Evolutionary conservation across 2,329 filamentous ascomycete genomes (phyloP).

Genomic region (Leptographium radiaticola): DNA sequence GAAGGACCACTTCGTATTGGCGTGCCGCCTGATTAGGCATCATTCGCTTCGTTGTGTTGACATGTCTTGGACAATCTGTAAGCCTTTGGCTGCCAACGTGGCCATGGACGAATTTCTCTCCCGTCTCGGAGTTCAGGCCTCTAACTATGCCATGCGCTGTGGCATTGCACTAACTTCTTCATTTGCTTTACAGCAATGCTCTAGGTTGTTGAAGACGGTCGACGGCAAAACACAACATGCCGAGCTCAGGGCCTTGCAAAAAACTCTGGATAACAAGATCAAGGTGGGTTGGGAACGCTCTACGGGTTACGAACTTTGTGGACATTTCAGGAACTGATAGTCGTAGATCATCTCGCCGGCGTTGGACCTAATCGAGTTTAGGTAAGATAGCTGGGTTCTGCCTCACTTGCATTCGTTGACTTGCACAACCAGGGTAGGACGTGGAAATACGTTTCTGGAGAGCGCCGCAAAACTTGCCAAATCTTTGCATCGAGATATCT

Average conservation of each 20-base stretch:
- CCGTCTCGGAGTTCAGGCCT: slow-evolving; percentile 51
- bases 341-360: slow-evolving; percentile 73
- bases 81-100: no score
- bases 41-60: no score
- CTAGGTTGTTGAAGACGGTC: slow-evolving; percentile 63
- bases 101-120: slow-evolving; percentile 56
- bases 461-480: slow-evolving; percentile 76
- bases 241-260: slow-evolving; percentile 60
- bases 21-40: no score
- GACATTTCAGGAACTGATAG: background rate
- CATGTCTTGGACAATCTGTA: background rate
- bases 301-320: background rate
- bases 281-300: slow-evolving; percentile 32
- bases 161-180: slow-evolving; percentile 75
- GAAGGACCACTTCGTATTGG: background rate
- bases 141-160: slow-evolving; percentile 85
- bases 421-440: slow-evolving; percentile 25
- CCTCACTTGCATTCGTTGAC: background rate
- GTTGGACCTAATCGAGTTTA: slow-evolving; percentile 85
- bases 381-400: slow-evolving; percentile 29
- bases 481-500: slow-evolving; percentile 70
- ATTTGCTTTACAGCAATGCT: slow-evolving; percentile 74
- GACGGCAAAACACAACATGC: slow-evolving; percentile 53
- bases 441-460: slow-evolving; percentile 53
- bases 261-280: slow-evolving; percentile 73